Percentiles rank a stretch among this genome's conserved stretches.
These are phyloP conservation scores for Phyllosticta citrichinensis DNA, from an alignment of 2,329 filamentous ascomycete genomes.

Conservation along the genomic window DNA sequence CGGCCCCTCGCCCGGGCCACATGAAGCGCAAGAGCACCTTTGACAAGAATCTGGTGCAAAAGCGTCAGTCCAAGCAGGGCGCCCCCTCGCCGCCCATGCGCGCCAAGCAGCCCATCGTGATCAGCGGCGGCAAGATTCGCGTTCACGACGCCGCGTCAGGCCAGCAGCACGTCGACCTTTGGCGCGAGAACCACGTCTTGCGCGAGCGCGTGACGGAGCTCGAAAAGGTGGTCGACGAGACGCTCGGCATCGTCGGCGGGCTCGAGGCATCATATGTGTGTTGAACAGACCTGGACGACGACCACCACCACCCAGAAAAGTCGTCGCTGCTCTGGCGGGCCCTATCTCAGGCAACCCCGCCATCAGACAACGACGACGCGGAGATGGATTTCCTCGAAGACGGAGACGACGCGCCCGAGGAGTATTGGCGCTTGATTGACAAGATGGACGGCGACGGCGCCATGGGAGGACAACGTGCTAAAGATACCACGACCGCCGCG, in stretches of 20 bases:
- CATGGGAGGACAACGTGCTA: neutral
- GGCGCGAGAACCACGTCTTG: constrained; percentile 46
- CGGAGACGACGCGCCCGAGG: neutral
- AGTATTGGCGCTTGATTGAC: neutral
- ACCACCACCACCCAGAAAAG: too few species aligned
- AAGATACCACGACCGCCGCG: neutral
- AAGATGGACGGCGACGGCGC: neutral
- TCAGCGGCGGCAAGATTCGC: constrained; percentile 29
- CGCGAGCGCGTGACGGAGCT: constrained; percentile 44
- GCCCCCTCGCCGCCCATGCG: constrained; percentile 16
- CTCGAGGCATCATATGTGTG: constrained; percentile 8
- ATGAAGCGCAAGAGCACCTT: constrained; percentile 8
- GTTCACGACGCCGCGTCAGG: constrained; percentile 26
- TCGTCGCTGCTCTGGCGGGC: too few species aligned
- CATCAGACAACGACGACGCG: neutral
- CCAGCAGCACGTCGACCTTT: constrained; percentile 36
- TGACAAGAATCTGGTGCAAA: constrained; percentile 16
- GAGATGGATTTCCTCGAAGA: neutral
- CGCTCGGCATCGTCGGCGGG: constrained; percentile 41
- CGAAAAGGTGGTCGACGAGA: constrained; percentile 46
- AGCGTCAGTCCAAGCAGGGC: constrained; percentile 20
- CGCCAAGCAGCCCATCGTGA: neutral
- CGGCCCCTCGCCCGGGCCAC: neutral
- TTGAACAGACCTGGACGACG: neutral
- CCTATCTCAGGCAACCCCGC: neutral